phyloP scores from a whole-genome alignment of 164 flowering plant genomes.

The Tinospora cordifolia region DNA sequence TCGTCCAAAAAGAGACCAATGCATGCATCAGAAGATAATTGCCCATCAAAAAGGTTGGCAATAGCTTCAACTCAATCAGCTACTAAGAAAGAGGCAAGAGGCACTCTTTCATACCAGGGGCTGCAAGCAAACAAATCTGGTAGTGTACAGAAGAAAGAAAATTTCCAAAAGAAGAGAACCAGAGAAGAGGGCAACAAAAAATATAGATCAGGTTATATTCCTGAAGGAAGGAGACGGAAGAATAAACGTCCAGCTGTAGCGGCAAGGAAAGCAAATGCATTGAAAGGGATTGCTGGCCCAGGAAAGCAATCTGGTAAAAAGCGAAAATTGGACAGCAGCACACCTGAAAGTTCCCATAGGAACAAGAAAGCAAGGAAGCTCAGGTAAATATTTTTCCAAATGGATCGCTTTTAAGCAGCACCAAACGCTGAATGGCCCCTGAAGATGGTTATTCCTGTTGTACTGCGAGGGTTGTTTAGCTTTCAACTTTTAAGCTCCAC shows the following conservation, averaged over 20 bases:
- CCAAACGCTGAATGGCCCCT: not conserved
- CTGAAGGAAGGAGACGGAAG: slow-evolving; percentile 18
- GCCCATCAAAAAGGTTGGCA: slow-evolving; percentile 38
- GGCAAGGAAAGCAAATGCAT: slow-evolving; percentile 59
- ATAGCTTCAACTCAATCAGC: slow-evolving; percentile 20
- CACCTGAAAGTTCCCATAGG: slow-evolving; percentile 39
- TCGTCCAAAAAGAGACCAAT: slow-evolving; percentile 35
- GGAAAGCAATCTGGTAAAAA: slow-evolving; percentile 35
- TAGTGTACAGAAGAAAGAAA: slow-evolving; percentile 41
- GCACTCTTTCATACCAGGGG: slow-evolving; percentile 64
- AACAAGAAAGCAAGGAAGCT: slow-evolving; percentile 41
- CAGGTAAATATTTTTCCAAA: slow-evolving; percentile 11
- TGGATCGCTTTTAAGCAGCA: not conserved
- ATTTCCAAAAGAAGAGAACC: slow-evolving; percentile 12
- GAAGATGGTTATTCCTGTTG: not conserved
- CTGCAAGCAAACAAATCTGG: slow-evolving; percentile 66
- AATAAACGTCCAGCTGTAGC: slow-evolving; percentile 80
- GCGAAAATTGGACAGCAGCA: slow-evolving; percentile 47
- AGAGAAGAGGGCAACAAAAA: slow-evolving; percentile 14
- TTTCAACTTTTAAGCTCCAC: not conserved
- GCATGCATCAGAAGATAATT: slow-evolving; percentile 10
- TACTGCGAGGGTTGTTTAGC: not conserved
- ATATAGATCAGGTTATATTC: slow-evolving; percentile 3
- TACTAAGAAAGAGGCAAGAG: slow-evolving; percentile 18
- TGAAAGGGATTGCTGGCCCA: slow-evolving; percentile 20